Percentiles rank a stretch among this genome's conserved stretches.
Evolutionary conservation across 495 filamentous ascomycete genomes (phyloP).

Genomic region (Hyaloscypha hepaticicola): DNA sequence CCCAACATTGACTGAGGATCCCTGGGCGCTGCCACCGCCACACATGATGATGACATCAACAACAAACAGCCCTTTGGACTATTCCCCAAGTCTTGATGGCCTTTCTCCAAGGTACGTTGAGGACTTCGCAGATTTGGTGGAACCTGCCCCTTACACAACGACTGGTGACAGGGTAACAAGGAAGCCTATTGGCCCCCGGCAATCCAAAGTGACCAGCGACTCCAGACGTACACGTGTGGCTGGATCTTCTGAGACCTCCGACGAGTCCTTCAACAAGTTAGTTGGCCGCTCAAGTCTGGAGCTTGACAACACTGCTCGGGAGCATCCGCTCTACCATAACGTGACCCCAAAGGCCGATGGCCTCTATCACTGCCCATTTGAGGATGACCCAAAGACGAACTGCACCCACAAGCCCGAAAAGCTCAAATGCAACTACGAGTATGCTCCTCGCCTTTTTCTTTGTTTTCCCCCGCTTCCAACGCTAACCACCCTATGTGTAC

Average conservation of each 20-base stretch:
- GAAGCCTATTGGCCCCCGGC: slow-evolving; percentile 29
- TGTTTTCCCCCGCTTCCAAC: not conserved
- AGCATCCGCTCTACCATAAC: slow-evolving; percentile 76
- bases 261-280: slow-evolving; percentile 27
- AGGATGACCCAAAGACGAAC: slow-evolving; percentile 49
- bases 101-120: slow-evolving; percentile 30
- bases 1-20: slow-evolving; percentile 21
- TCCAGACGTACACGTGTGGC: slow-evolving; percentile 17
- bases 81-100: slow-evolving; percentile 30
- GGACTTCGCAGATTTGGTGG: slow-evolving; percentile 28
- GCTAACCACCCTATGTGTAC: slow-evolving; percentile 32
- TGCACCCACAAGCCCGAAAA: slow-evolving; percentile 86
- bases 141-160: slow-evolving; percentile 26
- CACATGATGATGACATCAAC: slow-evolving; percentile 18
- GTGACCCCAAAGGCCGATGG: slow-evolving; percentile 64
- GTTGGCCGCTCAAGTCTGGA: slow-evolving; percentile 29
- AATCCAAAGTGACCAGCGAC: slow-evolving; percentile 28
- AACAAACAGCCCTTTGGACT: slow-evolving; percentile 27
- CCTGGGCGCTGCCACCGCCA: slow-evolving; percentile 18
- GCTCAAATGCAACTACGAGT: slow-evolving; percentile 98
- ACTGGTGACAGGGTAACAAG: slow-evolving; percentile 27
- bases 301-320: slow-evolving; percentile 61
- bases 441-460: slow-evolving; percentile 41
- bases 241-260: slow-evolving; percentile 26
- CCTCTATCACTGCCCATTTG: slow-evolving; percentile 88